phyloP scores from a whole-genome alignment of 176 grass and related monocot genomes.

The Saccharum spontaneum region DNA sequence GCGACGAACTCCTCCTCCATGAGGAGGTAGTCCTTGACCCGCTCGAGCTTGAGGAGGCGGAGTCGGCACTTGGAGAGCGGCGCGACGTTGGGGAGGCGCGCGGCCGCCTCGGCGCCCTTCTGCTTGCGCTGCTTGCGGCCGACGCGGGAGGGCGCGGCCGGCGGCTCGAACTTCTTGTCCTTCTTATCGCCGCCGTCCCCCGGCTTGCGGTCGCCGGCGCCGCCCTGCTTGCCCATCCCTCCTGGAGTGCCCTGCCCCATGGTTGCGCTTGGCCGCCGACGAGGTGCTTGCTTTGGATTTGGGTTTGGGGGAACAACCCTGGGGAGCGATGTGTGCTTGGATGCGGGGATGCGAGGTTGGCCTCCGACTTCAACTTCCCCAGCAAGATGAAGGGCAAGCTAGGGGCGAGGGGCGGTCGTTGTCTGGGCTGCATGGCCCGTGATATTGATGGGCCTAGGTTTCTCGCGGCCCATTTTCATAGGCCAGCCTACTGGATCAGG shows the following conservation, averaged over 20 bases:
- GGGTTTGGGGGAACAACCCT: not conserved
- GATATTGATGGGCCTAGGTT: not conserved
- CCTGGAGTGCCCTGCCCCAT: slow-evolving; percentile 81
- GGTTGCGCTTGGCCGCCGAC: not conserved
- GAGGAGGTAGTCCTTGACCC: slow-evolving; percentile 90
- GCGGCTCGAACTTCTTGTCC: slow-evolving; percentile 74
- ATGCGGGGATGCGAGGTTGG: not conserved
- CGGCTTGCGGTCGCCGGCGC: slow-evolving; percentile 44
- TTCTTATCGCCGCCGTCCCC: slow-evolving; percentile 72
- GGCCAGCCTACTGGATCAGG: not conserved
- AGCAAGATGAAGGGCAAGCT: slow-evolving; percentile 25
- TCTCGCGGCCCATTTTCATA: not conserved
- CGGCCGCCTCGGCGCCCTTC: slow-evolving; percentile 78
- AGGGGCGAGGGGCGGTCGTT: not conserved
- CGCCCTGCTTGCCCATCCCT: slow-evolving; percentile 27
- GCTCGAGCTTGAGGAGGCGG: slow-evolving; percentile 83
- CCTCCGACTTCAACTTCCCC: slow-evolving; percentile 33
- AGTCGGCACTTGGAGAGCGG: slow-evolving; percentile 88
- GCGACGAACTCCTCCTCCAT: slow-evolving; percentile 96
- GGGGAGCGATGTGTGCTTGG: not conserved
- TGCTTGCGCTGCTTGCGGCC: slow-evolving; percentile 82
- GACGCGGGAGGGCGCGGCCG: slow-evolving; percentile 76
- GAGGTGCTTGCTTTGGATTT: slow-evolving; percentile 14
- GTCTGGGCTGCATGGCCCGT: not conserved
- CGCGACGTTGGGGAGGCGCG: slow-evolving; percentile 69